Percentiles rank a stretch among this genome's conserved stretches.
phyloP scores from a whole-genome alignment of 2,329 filamentous ascomycete species.

The Aspergillus unguis region DNA sequence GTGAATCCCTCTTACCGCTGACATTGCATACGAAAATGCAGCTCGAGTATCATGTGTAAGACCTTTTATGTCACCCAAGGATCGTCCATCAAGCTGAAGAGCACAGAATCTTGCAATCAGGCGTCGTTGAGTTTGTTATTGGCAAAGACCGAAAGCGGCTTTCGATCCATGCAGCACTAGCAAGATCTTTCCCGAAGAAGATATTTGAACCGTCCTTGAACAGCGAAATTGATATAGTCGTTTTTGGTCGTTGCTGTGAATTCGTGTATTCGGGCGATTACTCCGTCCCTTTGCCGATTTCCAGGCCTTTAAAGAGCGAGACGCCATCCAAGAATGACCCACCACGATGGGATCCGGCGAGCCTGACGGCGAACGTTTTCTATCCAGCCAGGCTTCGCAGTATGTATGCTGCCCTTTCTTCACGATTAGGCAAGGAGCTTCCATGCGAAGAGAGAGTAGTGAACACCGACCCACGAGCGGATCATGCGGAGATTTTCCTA shows the following conservation, averaged over 20 bases:
- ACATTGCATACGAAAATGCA: constrained; percentile 3
- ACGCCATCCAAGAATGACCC: not conserved
- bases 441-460: constrained; percentile 5
- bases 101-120: constrained; percentile 8
- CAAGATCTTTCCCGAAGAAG: constrained; percentile 13
- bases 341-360: constrained; percentile 7
- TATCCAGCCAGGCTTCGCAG: constrained; percentile 5
- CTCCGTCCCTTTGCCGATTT: constrained; percentile 12
- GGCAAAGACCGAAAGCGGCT: constrained; percentile 13
- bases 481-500: constrained; percentile 11
- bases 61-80: not conserved
- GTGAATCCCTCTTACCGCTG: constrained; percentile 4
- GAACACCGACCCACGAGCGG: not conserved
- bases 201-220: constrained; percentile 10
- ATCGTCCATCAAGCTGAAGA: constrained; percentile 1
- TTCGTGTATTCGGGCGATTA: constrained; percentile 17
- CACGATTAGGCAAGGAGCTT: not conserved
- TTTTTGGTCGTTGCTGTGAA: constrained; percentile 17
- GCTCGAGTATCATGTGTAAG: constrained; percentile 6
- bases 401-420: constrained; percentile 7
- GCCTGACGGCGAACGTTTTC: constrained; percentile 11
- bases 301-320: constrained; percentile 4
- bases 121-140: constrained; percentile 9
- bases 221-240: constrained; percentile 11
- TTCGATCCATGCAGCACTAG: constrained; percentile 10